Base-by-base conservation (phyloP, 2,329 filamentous ascomycete species). In the Aspergillus persii region DNA sequence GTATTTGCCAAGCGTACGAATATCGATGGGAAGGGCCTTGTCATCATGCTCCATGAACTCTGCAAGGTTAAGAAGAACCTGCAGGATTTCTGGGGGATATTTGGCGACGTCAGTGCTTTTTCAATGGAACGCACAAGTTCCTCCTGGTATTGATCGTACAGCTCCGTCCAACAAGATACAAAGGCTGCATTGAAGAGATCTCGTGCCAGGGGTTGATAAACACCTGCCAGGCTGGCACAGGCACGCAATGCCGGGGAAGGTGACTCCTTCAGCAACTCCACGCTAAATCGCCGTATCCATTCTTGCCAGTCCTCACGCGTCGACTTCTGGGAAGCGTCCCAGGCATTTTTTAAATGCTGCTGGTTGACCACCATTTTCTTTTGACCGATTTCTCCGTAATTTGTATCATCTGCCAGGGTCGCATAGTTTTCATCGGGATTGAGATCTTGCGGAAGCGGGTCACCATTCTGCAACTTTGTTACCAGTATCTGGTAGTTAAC, bases 41-140 rank as follows among this genome's bases (percentile, higher is more conserved):
- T 99, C 95, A 68, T 99, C 96, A 71, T 99, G 95, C 73, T 99
- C 95, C 95, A 99, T 99, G 75, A 99, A 99, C 73, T 99, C 95
- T 26, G 95, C 95, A 53, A 99, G 83, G 70, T 99, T 99, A 52
- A 99, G 86, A 30, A 99, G 82, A 53, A 97, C 89, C 61, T 96
- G 94, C 8, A 99, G 81, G 65, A 99, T 89, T 74, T 99, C 96
- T 0, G 96, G 95, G 0, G 94, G 11, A 99, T 96, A 67, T 97
- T 94, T 54, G 94, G 90, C 3, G 94, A 98, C 56, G 92, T 95
- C 66, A 99, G 90, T 0, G 96, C 95, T 62, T 90, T 92, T 74
- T 99, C 95, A 54, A 99, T 96, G 27, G 96, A 96, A 55, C 90
- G 88, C 53, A 99, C 96, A 46, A 99, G 84, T 73, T 99, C 95